A percentile compares a stretch with the other conserved stretches of the same genome.
These are phyloP conservation scores for Pythium angustatum DNA, from an alignment of 352 stramenopile genomes.

Conservation along the genomic window DNA sequence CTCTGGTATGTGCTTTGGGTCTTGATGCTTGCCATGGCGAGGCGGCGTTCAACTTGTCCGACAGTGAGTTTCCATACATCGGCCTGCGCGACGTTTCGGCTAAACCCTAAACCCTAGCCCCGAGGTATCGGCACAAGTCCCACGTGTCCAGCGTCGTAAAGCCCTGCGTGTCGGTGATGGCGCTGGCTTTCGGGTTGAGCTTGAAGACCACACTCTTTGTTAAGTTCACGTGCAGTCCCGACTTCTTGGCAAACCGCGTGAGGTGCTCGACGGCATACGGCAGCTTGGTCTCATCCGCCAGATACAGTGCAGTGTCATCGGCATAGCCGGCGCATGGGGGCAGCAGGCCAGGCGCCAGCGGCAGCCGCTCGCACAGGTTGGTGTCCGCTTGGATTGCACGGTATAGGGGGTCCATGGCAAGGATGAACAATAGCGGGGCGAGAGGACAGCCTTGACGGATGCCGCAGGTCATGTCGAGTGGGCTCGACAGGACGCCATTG, in stretches of 20 bases:
- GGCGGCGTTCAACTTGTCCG: neutral
- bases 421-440: constrained; percentile 12
- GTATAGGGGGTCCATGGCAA: constrained; percentile 2
- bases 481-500: neutral
- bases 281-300: neutral
- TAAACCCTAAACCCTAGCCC: no score
- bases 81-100: neutral
- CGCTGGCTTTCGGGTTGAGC: neutral
- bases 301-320: neutral
- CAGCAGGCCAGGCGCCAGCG: no score
- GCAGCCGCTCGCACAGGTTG: neutral
- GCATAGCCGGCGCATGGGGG: neutral
- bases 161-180: no score
- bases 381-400: neutral
- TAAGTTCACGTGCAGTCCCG: neutral
- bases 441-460: constrained; percentile 19
- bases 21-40: neutral
- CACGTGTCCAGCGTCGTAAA: neutral
- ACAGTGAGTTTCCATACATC: neutral
- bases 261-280: neutral
- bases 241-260: neutral
- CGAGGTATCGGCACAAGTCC: neutral
- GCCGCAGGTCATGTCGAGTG: neutral
- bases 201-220: neutral
- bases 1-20: neutral